These are phyloP conservation scores for Hypomontagnella monticulosa DNA, from an alignment of 495 filamentous ascomycete species.

Conservation along the genomic window DNA sequence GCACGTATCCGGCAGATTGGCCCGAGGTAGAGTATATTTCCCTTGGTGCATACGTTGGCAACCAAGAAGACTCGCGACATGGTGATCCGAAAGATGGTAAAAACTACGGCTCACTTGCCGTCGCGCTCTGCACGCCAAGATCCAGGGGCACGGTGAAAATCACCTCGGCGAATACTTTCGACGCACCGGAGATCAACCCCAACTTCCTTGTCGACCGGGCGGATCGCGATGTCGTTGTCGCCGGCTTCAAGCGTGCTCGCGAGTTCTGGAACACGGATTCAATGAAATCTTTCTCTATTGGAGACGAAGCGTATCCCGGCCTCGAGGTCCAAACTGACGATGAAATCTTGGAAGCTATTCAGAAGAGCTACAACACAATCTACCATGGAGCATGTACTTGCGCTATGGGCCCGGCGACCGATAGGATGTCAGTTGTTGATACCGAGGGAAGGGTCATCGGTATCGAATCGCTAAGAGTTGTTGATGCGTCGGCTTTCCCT, in stretches of 20 bases:
- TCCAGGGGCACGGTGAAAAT: constrained; percentile 68
- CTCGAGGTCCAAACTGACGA: constrained; percentile 55
- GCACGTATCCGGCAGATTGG: constrained; percentile 62
- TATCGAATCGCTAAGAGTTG: constrained; percentile 62
- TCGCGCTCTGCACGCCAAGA: constrained; percentile 56
- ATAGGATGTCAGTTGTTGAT: constrained; percentile 61
- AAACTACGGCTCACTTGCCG: constrained; percentile 58
- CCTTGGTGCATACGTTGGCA: constrained; percentile 40
- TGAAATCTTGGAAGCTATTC: constrained; percentile 60
- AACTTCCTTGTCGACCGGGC: constrained; percentile 62
- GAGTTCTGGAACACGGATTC: constrained; percentile 44
- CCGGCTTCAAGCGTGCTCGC: constrained; percentile 63
- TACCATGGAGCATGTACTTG: constrained; percentile 64
- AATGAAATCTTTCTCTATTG: constrained; percentile 42
- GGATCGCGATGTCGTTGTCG: constrained; percentile 65
- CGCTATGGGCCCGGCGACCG: constrained; percentile 64
- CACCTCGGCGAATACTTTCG: constrained; percentile 50
- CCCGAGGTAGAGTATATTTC: constrained; percentile 65
- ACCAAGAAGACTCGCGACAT: constrained; percentile 45
- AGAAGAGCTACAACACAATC: constrained; percentile 51
- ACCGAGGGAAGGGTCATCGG: constrained; percentile 59
- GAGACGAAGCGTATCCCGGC: constrained; percentile 56
- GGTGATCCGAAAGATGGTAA: constrained; percentile 49
- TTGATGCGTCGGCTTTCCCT: constrained; percentile 68
- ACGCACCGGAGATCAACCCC: constrained; percentile 63